Evolutionary conservation across 805 yeast species (phyloP).

Genomic region (Candida sithepensis): DNA sequence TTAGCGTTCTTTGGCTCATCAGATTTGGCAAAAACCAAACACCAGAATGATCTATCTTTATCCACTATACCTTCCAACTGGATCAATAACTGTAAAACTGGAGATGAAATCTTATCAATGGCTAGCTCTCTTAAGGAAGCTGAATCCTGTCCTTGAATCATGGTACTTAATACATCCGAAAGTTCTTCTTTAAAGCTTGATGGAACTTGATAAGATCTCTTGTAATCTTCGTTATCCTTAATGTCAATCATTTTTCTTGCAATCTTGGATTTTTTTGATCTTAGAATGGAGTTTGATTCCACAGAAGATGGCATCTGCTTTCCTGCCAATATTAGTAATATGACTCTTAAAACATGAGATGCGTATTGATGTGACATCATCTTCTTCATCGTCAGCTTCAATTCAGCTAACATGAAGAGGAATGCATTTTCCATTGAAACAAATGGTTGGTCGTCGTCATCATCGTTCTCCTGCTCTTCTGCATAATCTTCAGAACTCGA

Average conservation of each 20-base stretch:
- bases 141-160: slow-evolving; percentile 38
- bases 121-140: slow-evolving; percentile 64
- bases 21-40: slow-evolving; percentile 51
- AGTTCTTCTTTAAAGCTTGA: slow-evolving; percentile 61
- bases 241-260: slow-evolving; percentile 93
- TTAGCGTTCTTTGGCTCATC: slow-evolving; percentile 49
- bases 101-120: slow-evolving; percentile 79
- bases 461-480: slow-evolving; percentile 32
- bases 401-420: slow-evolving; percentile 60
- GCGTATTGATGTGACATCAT: slow-evolving; percentile 79
- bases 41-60: slow-evolving; percentile 69
- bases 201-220: slow-evolving; percentile 67
- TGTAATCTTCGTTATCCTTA: slow-evolving; percentile 70
- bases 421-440: slow-evolving; percentile 66
- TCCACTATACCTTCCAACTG: slow-evolving; percentile 80
- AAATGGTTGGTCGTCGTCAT: slow-evolving; percentile 35
- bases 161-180: slow-evolving; percentile 41
- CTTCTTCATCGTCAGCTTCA: slow-evolving; percentile 52
- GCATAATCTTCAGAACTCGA: slow-evolving; percentile 31
- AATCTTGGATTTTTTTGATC: slow-evolving; percentile 80
- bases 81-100: slow-evolving; percentile 74
- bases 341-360: slow-evolving; percentile 77
- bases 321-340: slow-evolving; percentile 72
- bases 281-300: slow-evolving; percentile 62
- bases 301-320: slow-evolving; percentile 73